Evolutionary conservation across 2,329 filamentous ascomycete genomes (phyloP), one percentile per base, ranked within the genome.

Genomic region (Colletotrichum spinosum): DNA sequence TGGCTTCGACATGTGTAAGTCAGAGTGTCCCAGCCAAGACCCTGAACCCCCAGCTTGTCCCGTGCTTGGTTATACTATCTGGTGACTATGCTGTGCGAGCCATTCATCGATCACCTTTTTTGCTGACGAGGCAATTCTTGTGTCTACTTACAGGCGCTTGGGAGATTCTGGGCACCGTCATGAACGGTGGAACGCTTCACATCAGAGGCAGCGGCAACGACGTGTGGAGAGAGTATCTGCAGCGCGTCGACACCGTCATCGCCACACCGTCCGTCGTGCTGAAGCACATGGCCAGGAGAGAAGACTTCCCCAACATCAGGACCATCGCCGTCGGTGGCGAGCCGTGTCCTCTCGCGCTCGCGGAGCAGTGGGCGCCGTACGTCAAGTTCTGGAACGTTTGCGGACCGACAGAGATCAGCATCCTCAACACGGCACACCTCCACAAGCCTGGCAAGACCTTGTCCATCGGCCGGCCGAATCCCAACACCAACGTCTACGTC

Each of bases 1-100:
- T 49, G 84, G 83, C 48, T 89, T 88, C 67, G 86, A 88, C 68
- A 88, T 88, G 85, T 84, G 86, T 87, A 77, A 70, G 83, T 75
- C 42, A 12, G 44, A 57, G 58, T 65, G 64, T 51, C 57, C 54
- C 15, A 7, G 39, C 17, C 60, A 55, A 25, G 25, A 25, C 25
- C 25, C 25, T 5, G 25, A 25, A 25, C 25, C 25, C 25, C 25
- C 25, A 25, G 25, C 25, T 25, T 5, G 25, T 25, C 25, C 25
- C 25, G 3, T 25, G 25, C 4, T 25, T 25, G 25, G 25, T 25
- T 25, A 25, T 25, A 25, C 25, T 5, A 25, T 5, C 25, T 25
- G 25, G 25, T 45, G 7, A n/a, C 6, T 15, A 2, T 10, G 34
- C n/a, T 1, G 25, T 37, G 9, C 34, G 15, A 17, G 17, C 33